Evolutionary conservation across 1,284 basidiomycete species (phyloP), one percentile per base, ranked within the genome.

Genomic region (Heterobasidion annosum): DNA sequence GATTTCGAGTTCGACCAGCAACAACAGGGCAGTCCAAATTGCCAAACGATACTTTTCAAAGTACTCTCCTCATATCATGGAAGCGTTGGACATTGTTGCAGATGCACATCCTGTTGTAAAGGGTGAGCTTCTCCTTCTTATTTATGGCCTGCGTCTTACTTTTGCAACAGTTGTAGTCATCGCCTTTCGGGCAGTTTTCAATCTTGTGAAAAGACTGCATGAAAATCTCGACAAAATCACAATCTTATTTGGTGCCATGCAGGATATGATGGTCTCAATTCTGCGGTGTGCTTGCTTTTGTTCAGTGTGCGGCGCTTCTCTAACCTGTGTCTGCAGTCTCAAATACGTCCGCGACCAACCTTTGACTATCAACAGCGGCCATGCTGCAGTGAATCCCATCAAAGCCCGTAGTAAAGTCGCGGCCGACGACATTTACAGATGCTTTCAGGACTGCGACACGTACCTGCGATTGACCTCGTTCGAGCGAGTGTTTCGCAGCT

Each of bases 401-500:
- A 40, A n/a, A n/a, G 37, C n/a, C n/a, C 37, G 3, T 7, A 40
- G 37, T 5, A 52, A 60, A 33, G 44, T 57, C 13, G 62, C 61
- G 0, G 68, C 66, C 9, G 51, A 59, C 4, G 67, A 69, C 40
- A 69, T 70, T 55, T 62, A 65, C 48, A 49, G 54, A 4, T 69
- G 67, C 50, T 67, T 64, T 0, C 67, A 69, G 51, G 57, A 58
- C 3, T 70, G 68, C 54, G 68, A 70, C 46, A 60, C 65, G 0
- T 70, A 68, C 53, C 53, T 58, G 3, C 67, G 65, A 59, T 69
- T 66, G 54, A 57, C 58, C 3, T 59, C 64, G 3, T 54, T 67
- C 61, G 70, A 70, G 3, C 74, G 72, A 55, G 65, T 71, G 0
- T 50, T 76, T 35, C 70, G 70, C 45, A 63, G 68, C 10, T 61